Evolutionary conservation across 805 yeast species (phyloP), one percentile per base, ranked within the genome.

Genomic region (Jamesozyma spencerorum): DNA sequence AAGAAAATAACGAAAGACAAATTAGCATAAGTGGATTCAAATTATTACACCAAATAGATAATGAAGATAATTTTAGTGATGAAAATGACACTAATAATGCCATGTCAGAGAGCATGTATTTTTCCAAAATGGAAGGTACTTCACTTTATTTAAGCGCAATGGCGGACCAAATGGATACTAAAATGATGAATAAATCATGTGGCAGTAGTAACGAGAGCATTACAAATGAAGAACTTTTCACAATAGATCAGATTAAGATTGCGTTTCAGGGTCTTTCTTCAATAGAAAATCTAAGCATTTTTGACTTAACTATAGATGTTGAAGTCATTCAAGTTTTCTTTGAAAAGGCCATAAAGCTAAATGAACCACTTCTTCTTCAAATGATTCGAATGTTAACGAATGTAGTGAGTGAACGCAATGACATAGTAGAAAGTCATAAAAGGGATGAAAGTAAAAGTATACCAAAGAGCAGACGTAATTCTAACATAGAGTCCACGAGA

Each of bases 121-220:
- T 79, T 53, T 77, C 90, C 1, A 80, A 75, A 40, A 77, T 74
- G 38, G 82, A 80, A 41, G 39, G 34, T n/a, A 81, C 85, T 1
- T 78, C 87, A 2, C 70, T 85, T 15, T 85, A 83, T 54, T 77
- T 84, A 88, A 84, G 94, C 59, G 94, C 95, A 2, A 67, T 81
- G 10, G 77, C 85, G 0, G 31, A 37, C 3, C 40, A 29, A 4
- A 34, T 35, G 14, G 30, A 28, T 29, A n/a, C 17, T 4, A 14
- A 5, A 4, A 18, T 24, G 7, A 22, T 20, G 5, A 17, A 28
- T 13, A 14, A 19, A 17, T 15, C 20, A 6, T 6, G 10, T 22
- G 33, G 3, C 15, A 27, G 6, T 13, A 28, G n/a, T 3, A 29
- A 18, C 18, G 41, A 57, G 8, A n/a, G n/a, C 6, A 28, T 5